phyloP scores from a whole-genome alignment of 768 basidiomycete species.

The Paxillus rubicundulus region DNA sequence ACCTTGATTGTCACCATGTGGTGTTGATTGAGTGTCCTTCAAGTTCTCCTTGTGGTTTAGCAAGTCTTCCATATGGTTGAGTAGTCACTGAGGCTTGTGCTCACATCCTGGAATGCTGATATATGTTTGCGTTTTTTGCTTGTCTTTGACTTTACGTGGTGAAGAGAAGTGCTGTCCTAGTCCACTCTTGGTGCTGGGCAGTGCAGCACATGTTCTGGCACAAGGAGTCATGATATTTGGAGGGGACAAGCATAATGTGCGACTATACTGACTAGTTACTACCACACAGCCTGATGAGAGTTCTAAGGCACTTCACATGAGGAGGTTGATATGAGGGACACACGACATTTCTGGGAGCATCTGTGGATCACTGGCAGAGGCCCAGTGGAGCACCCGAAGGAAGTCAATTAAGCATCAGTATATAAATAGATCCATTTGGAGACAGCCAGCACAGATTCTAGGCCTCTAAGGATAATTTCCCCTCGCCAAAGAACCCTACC shows the following conservation, averaged over 20 bases:
- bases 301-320: no score
- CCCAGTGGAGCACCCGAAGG: no score
- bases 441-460: neutral
- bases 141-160: conserved; percentile 14
- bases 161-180: conserved; percentile 16
- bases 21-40: neutral
- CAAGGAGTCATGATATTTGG: neutral
- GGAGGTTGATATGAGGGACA: no score
- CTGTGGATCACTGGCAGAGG: no score
- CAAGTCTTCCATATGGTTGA: neutral
- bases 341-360: no score
- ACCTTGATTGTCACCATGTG: neutral
- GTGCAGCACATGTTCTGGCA: neutral
- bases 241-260: no score
- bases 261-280: no score
- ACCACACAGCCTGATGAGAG: no score
- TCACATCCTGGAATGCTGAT: neutral
- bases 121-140: conserved; percentile 1
- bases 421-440: no score
- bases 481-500: no score
- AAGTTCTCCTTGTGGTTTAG: neutral
- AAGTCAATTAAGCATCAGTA: no score
- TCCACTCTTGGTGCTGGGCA: conserved; percentile 3
- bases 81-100: neutral
- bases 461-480: neutral